phyloP scores from a whole-genome alignment of 2,329 filamentous ascomycete species.

The Phaeosphaeria sp. region DNA sequence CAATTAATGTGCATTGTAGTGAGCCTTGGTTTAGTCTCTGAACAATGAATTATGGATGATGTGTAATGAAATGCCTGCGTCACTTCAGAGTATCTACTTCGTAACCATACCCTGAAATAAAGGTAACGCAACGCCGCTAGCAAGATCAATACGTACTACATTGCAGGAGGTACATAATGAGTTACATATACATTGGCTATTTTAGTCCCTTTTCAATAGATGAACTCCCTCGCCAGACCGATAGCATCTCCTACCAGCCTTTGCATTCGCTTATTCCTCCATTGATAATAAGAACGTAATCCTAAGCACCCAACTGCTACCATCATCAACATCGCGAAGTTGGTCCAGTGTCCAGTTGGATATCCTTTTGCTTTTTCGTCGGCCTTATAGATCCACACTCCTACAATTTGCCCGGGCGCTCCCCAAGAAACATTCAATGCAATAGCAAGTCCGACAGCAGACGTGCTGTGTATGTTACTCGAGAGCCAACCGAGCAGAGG shows the following conservation, averaged over 20 bases:
- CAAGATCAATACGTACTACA: no score
- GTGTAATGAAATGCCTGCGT: no score
- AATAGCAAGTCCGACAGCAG: constrained; percentile 71
- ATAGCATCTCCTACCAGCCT: background rate
- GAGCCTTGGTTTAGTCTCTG: no score
- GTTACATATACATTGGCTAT: no score
- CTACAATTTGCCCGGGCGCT: constrained; percentile 73
- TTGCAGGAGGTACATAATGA: no score
- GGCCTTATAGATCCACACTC: constrained; percentile 76
- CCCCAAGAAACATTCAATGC: constrained; percentile 73
- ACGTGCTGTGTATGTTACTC: constrained; percentile 70
- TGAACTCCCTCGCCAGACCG: constrained; percentile 5
- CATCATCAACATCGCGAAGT: constrained; percentile 8
- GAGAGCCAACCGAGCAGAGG: constrained; percentile 74
- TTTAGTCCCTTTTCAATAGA: constrained; percentile 1
- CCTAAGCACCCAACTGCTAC: constrained; percentile 11
- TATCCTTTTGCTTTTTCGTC: constrained; percentile 67
- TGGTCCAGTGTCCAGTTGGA: constrained; percentile 70
- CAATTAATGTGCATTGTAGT: no score
- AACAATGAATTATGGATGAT: no score
- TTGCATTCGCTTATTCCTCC: constrained; percentile 7
- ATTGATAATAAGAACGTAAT: constrained; percentile 10
- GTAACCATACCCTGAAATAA: no score
- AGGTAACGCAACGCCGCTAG: no score
- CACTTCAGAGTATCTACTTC: no score